Percentiles rank a stretch among this genome's conserved stretches.
Conservation (phyloP, 225 moss, liverwort and hornwort genomes). For the Physcomitrellopsis africana region DNA sequence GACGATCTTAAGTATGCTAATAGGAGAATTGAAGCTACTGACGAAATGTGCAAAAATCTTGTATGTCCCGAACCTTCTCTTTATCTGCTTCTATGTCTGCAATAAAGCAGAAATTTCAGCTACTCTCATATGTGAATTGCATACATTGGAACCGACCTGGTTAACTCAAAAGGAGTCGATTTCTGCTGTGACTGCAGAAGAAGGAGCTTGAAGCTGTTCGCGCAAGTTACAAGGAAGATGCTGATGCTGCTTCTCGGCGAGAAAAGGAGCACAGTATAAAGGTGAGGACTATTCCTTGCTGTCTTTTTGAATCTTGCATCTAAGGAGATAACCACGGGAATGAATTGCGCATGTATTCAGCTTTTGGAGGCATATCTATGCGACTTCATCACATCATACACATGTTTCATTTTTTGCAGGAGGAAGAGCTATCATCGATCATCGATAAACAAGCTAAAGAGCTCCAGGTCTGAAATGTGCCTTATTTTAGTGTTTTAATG, state of each 20-base stretch:
- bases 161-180: constrained; percentile 17
- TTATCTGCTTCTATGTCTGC: constrained; percentile 19
- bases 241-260: constrained; percentile 38
- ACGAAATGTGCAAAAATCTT: constrained; percentile 45
- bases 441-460: constrained; percentile 49
- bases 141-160: constrained; percentile 5
- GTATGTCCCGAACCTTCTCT: constrained; percentile 32
- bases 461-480: constrained; percentile 43
- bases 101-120: background rate
- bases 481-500: constrained; percentile 11
- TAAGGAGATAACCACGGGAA: constrained; percentile 5
- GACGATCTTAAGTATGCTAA: constrained; percentile 50
- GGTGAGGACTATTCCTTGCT: constrained; percentile 29
- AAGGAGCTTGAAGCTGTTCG: constrained; percentile 56
- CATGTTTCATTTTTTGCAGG: constrained; percentile 31
- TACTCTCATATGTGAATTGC: constrained; percentile 6
- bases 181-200: constrained; percentile 44
- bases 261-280: constrained; percentile 42
- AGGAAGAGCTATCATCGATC: constrained; percentile 42
- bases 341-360: constrained; percentile 18
- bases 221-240: constrained; percentile 40
- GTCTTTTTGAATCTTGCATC: constrained; percentile 19
- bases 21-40: constrained; percentile 40
- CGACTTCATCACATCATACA: constrained; percentile 10
- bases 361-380: constrained; percentile 4